Base-by-base conservation (phyloP, 1,284 basidiomycete species). In the Cryptococcus jaspeensis region DNA sequence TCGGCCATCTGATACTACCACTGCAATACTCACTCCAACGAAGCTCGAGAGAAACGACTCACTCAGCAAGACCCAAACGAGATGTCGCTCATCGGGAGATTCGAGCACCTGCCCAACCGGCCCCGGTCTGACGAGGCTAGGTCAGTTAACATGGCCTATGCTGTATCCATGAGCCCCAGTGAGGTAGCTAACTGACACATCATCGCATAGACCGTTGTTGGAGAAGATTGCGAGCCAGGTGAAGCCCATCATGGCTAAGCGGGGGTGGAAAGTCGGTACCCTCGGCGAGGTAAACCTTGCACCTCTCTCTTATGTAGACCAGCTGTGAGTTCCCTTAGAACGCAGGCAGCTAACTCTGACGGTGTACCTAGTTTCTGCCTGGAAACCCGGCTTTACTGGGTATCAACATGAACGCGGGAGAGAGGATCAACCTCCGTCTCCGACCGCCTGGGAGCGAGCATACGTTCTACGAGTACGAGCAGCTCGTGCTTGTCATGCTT, bases 221-320 rank as follows among this genome's bases (percentile, higher is more conserved):
- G 85, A 90, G 70, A 83, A 84, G 63, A 81, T 89, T 35, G 88
- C 89, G 0, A 87, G 87, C 15, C 81, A 90, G 51, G 90, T 92
- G 45, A 92, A 92, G 73, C 91, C 91, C 3, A 89, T 94, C 65
- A 93, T 93, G 91, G 80, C 84, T 58, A 90, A 87, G 65, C 86
- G 87, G 64, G 78, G 78, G 6, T 93, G 90, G 90, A 80, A 82
- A 36, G 80, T 95, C 8, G 90, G 90, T n/a, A 81, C 84, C 0
- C 83, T 94, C 15, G 81, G 87, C 13, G 92, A 95, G 73, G 75
- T 78, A 54, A 55, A 71, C 58, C 35, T 23, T n/a, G 12, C 8
- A 12, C 8, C 25, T 41, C 46, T 5, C 36, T 16, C 5, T 5
- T 8, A 16, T 15, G 36, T 48, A 39, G n/a, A 36, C 25, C n/a